These are phyloP conservation scores for Lepidium didymum DNA, from an alignment of 345 rosid genomes.

Conservation along the genomic window DNA sequence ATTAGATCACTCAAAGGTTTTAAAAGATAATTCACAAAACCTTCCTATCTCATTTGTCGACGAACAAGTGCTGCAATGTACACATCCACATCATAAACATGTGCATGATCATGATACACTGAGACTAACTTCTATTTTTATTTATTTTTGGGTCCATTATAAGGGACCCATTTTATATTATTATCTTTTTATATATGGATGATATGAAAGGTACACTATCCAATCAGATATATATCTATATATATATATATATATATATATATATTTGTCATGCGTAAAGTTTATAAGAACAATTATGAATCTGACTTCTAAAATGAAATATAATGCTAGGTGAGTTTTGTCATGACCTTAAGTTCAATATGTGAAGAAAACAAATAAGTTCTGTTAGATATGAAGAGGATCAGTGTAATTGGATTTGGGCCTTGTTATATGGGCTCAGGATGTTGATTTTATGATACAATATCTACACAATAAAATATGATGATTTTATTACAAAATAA, in stretches of 20 bases:
- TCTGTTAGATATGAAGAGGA: not conserved
- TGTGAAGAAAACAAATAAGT: not conserved
- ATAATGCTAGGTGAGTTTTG: not conserved
- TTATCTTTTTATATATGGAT: not conserved
- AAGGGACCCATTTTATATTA: not conserved
- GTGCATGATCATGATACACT: conserved; percentile 20
- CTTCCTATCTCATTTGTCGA: conserved; percentile 24
- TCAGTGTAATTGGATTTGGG: conserved; percentile 5
- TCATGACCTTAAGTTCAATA: not conserved
- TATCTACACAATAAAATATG: too few relatives aligned
- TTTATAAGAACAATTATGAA: not conserved
- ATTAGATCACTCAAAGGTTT: conserved; percentile 13
- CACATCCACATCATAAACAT: conserved; percentile 28
- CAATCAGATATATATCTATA: not conserved
- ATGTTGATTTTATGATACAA: too few relatives aligned
- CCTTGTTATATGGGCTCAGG: conserved; percentile 3
- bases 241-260: not conserved
- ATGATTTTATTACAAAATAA: too few relatives aligned
- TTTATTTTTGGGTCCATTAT: conserved; percentile 4
- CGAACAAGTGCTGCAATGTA: conserved; percentile 22
- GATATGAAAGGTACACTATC: not conserved
- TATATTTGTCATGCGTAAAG: not conserved
- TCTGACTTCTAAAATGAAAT: not conserved
- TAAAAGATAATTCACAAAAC: conserved; percentile 7
- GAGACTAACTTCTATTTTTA: not conserved